Evolutionary conservation across 2,329 filamentous ascomycete species (phyloP), one percentile per base, ranked within the genome.

Genomic region (Colletotrichum sp.): DNA sequence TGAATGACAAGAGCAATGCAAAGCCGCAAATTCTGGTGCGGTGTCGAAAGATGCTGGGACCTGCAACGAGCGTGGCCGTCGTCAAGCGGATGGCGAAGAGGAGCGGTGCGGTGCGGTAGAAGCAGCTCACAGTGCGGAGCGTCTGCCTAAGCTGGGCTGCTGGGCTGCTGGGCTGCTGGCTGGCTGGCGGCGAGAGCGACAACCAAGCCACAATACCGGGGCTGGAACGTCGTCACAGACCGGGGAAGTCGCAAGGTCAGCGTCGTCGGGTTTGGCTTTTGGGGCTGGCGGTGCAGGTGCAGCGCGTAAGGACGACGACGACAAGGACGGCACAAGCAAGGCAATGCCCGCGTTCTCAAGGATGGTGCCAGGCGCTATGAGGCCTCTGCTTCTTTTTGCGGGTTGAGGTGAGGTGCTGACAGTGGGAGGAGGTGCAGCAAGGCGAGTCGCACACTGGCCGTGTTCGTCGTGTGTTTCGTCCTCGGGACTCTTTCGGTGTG

Each of bases 131-230:
- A 34, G 66, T 68, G 66, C 66, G 52, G 52, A 55, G 39, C 44
- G 67, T 52, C 52, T 68, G 66, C 48, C 55, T 70, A 62, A 62
- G 39, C 39, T 12, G 39, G 16, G 16, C 18, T n/a, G 39, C 39
- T 44, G 18, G 18, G 36, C 36, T 39, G 34, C 34, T 36, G 34
- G 34, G 36, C 36, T 44, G 32, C 34, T 36, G 34, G 39, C 39
- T 44, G 18, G 67, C 55, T 67, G 70, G 24, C 64, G 69, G 64
- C 39, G 73, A 75, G 70, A 75, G 73, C 73, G 74, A 73, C 48
- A 48, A 59, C 57, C 68, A 77, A 77, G 75, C 75, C 75, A 77
- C 75, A 77, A 72, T 71, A 73, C 39, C 39, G 71, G 76, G 76
- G 71, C 76, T 77, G 28, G 63, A 44, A 39, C 59, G 55, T 75